These are phyloP conservation scores for Thielaviopsis ethacetica DNA, from an alignment of 2,329 filamentous ascomycete species.

Conservation along the genomic window DNA sequence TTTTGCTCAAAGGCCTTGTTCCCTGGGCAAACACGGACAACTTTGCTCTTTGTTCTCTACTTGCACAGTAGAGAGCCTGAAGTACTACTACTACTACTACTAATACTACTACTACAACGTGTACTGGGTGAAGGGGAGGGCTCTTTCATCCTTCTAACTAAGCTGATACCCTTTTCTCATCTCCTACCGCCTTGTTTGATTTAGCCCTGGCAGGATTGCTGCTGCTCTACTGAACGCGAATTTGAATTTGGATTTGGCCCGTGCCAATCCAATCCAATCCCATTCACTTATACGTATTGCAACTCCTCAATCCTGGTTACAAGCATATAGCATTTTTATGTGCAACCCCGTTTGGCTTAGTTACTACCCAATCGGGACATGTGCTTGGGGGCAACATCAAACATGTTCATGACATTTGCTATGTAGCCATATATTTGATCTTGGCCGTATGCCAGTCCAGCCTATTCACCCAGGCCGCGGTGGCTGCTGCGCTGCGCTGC, in stretches of 20 bases:
- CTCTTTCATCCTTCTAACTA: not conserved
- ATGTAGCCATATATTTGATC: not conserved
- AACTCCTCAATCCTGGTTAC: not conserved
- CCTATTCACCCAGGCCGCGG: no score
- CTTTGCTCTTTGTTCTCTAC: not conserved
- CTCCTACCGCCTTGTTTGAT: not conserved
- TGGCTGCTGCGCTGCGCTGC: not conserved
- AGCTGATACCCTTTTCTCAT: not conserved
- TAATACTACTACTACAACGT: no score
- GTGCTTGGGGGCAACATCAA: not conserved
- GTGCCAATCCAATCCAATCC: no score
- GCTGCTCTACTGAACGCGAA: no score
- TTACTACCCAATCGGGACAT: not conserved
- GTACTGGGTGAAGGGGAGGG: no score
- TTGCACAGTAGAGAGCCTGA: no score
- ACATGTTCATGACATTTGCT: not conserved
- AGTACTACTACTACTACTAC: no score
- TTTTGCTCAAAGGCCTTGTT: not conserved
- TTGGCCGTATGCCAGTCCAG: not conserved
- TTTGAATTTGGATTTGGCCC: no score
- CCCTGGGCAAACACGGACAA: not conserved
- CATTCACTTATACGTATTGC: not conserved
- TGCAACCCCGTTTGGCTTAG: not conserved
- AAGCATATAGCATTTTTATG: not conserved
- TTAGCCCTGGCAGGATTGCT: no score